Base-by-base conservation (phyloP, 108 stramenopile species). In the Fragilariopsis cylindrus region DNA sequence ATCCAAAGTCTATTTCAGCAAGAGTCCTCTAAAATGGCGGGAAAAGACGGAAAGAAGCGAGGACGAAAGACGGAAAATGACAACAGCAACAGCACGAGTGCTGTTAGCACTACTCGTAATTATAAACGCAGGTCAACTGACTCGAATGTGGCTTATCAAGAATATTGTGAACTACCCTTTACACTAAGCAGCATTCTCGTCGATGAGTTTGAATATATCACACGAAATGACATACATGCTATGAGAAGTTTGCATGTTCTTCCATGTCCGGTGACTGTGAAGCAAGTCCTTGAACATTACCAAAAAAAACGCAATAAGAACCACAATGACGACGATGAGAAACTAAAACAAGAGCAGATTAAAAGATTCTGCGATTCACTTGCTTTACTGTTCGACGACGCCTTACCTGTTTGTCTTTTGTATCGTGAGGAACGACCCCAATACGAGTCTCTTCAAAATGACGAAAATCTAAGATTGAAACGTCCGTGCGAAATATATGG, bases 351-450 rank as follows among this genome's bases (percentile, higher is more conserved):
- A 6, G 68, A 69, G 39, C 75, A 72, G 1, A 69, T 77, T 12
- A 74, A 75, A 68, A 77, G 81, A 18, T 92, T 88, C 72, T 83
- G 86, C 69, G 72, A 81, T 15, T 79, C 75, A 67, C 67, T 90
- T 63, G 78, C 76, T 68, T 5, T 60, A 0, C 72, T 90, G 30
- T 94, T 92, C 72, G 86, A 94, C 63, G 67, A 83, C 18, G 82
- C 88, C 56, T 73, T 94, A 56, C 93, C 90, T 4, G 70, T 73
- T 12, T 76, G 76, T 62, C 69, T 94, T 3, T 73, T 94, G 19
- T 94, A 89, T 84, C 72, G 71, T 4, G 69, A 87, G 54, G 93
- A 94, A 76, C 68, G 88, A 12, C 76, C 83, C n/a, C 90, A 94
- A 60, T 88, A 86, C 81, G 70, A 81, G 45, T 77, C 74, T 40